These are phyloP conservation scores for Allodekkera sacchari DNA, from an alignment of 805 yeast genomes.

Conservation along the genomic window DNA sequence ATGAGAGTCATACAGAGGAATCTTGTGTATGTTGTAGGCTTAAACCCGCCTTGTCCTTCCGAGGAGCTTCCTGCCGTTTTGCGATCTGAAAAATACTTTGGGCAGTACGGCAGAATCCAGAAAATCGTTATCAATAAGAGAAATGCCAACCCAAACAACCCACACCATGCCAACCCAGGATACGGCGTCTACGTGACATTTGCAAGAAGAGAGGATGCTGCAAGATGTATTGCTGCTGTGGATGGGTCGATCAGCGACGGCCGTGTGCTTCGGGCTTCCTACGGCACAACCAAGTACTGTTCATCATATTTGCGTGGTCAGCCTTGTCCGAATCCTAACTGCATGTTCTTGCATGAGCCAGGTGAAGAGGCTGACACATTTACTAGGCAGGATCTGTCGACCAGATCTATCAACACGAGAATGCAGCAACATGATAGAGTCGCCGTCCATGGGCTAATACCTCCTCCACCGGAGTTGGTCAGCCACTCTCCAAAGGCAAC, in stretches of 20 bases:
- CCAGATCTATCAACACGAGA: slow-evolving; percentile 58
- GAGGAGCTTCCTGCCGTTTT: slow-evolving; percentile 79
- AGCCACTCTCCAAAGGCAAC: slow-evolving; percentile 7
- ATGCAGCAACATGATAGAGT: slow-evolving; percentile 18
- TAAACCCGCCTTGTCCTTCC: slow-evolving; percentile 79
- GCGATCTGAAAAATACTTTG: slow-evolving; percentile 88
- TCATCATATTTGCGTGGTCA: slow-evolving; percentile 93
- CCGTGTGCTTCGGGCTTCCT: slow-evolving; percentile 82
- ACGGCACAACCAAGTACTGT: slow-evolving; percentile 97
- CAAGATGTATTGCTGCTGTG: slow-evolving; percentile 83
- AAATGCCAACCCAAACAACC: slow-evolving; percentile 35
- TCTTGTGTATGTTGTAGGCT: slow-evolving; percentile 90
- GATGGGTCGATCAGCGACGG: slow-evolving; percentile 94
- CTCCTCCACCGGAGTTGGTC: slow-evolving; percentile 19
- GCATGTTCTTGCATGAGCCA: slow-evolving; percentile 98
- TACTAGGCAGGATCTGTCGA: slow-evolving; percentile 79
- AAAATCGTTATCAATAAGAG: slow-evolving; percentile 89
- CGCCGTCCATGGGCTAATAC: slow-evolving; percentile 27
- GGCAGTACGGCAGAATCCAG: slow-evolving; percentile 95
- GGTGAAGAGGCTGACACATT: slow-evolving; percentile 99
- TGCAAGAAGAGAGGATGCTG: slow-evolving; percentile 90
- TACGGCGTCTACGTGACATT: slow-evolving; percentile 95
- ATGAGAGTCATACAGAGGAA: slow-evolving; percentile 98
- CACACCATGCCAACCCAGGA: slow-evolving; percentile 51
- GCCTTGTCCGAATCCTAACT: slow-evolving; percentile 95